phyloP scores from a whole-genome alignment of 2,329 filamentous ascomycete genomes.

The Aspergillus floridensis region DNA sequence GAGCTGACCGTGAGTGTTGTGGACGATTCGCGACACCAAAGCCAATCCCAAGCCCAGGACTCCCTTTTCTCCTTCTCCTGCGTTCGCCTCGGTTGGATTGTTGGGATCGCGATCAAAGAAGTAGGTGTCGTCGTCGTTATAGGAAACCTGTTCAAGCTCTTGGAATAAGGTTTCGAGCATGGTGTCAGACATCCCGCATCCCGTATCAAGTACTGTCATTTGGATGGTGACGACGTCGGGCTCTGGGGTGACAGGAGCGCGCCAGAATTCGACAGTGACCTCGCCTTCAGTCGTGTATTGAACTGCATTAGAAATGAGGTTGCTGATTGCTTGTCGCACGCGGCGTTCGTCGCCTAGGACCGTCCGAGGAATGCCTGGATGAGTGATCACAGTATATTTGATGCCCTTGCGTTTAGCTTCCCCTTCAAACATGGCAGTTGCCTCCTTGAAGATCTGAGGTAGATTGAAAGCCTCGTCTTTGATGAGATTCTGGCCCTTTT shows the following conservation, averaged over 20 bases:
- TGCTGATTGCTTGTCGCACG: constrained; percentile 78
- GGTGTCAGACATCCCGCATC: constrained; percentile 59
- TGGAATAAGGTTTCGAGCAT: constrained; percentile 61
- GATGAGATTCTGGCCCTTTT: constrained; percentile 74
- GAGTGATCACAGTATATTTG: constrained; percentile 64
- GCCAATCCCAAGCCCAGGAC: constrained; percentile 80
- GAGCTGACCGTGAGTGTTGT: constrained; percentile 88
- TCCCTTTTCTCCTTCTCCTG: constrained; percentile 29
- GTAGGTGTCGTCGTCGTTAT: constrained; percentile 49
- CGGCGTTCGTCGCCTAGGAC: constrained; percentile 78
- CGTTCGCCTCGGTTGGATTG: constrained; percentile 2
- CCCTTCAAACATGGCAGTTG: constrained; percentile 68
- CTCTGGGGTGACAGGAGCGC: constrained; percentile 44
- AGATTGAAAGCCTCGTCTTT: constrained; percentile 81
- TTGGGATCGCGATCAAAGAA: constrained; percentile 35
- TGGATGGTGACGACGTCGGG: constrained; percentile 65
- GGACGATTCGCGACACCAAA: constrained; percentile 77
- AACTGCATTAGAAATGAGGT: constrained; percentile 80
- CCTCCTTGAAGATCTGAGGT: constrained; percentile 68
- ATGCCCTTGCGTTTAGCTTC: constrained; percentile 77
- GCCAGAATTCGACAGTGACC: constrained; percentile 68
- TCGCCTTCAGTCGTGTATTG: constrained; percentile 69
- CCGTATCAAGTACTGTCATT: constrained; percentile 72
- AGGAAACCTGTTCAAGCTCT: constrained; percentile 65
- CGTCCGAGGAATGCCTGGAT: constrained; percentile 64